Evolutionary conservation across 2,329 filamentous ascomycete species (phyloP), one percentile per base, ranked within the genome.

Genomic region (Lasiodiplodia citricola): DNA sequence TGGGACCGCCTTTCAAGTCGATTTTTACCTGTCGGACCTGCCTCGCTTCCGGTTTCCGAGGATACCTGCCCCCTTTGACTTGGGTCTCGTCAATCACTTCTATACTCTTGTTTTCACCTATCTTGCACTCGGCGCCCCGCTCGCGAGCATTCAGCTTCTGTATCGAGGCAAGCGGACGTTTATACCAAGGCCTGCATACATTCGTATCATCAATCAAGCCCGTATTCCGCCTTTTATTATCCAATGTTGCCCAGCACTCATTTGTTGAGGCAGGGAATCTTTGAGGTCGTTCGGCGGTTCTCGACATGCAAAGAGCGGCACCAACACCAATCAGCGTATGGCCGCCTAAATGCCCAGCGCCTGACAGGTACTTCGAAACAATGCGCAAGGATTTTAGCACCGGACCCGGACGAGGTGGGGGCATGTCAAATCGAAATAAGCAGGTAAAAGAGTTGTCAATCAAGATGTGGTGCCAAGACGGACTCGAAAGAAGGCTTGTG

Each of bases 401-500:
- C 37, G 16, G 38, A 38, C 21, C 2, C 7, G 58, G 23, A 21
- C 41, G 7, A 21, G 25, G 41, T 35, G 58, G 58, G 41, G 58
- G 18, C 16, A 35, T 8, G 13, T 62, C 41, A 62, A 44, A 18
- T 50, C 58, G 6, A 62, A 62, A 62, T 18, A 64, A 64, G 60
- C 60, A 64, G 60, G 60, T 64, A 64, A 25, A 25, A 52, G 16
- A 52, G n/a, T 23, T 23, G 44, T 35, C 28, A 52, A 64, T 38
- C 44, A 52, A 52, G 47, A 64, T 31, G 35, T 18, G n/a, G 18
- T 51, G 60, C 60, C 60, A 52, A 64, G 60, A 38, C n/a, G 28
- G 60, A 31, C 37, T 37, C 44, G 51, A 64, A 47, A 64, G 47
- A 64, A 51, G 28, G 41, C 57, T 50, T 47, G 41, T 50, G 56